Base-by-base conservation (phyloP, 2,329 filamentous ascomycete species). In the Parastagonospora nodorum region DNA sequence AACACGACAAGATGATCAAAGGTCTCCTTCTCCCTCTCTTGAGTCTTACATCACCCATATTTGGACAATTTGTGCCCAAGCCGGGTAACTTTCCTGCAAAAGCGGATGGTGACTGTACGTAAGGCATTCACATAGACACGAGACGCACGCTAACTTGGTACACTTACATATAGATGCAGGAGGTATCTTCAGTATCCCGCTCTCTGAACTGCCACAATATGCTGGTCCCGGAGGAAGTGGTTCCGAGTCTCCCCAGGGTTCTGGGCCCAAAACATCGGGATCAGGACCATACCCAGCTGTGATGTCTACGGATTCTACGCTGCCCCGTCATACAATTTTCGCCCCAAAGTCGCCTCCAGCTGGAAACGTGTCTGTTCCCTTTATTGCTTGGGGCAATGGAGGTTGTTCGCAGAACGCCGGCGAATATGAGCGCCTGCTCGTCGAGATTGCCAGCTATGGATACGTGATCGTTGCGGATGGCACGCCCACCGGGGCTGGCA, bases 401-500 rank as follows among this genome's bases (percentile, higher is more conserved):
- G 58, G 45, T 15, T 63, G 60, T 31, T 51, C 39, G 9, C 45
- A 61, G 15, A 48, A 49, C 30, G 42, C 58, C 3, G 57, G 42
- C 2, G 38, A 44, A 11, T 63, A 61, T 36, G 45, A 63, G 43
- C 54, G 56, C 37, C 43, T 61, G 28, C 36, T 63, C 14, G 52
- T 57, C n/a, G 56, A 61, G 15, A 55, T 63, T n/a, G 60, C 60
- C 8, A 50, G 44, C 15, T 58, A 56, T 15, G 60, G 60, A 15
- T 63, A 63, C 33, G 48, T 61, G 4, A 60, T 63, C 41, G 56
- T 53, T 19, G 60, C 60, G 9, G 60, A 61, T 40, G 60, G 60
- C 4, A 56, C 43, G 15, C 60, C 58, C 4, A 51, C 28, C 1
- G 53, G 53, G 12, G 39, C 14, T 5, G 41, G 48, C 11, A 36